Conservation (phyloP, 2,329 filamentous ascomycete species). For the Talaromyces marneffei region DNA sequence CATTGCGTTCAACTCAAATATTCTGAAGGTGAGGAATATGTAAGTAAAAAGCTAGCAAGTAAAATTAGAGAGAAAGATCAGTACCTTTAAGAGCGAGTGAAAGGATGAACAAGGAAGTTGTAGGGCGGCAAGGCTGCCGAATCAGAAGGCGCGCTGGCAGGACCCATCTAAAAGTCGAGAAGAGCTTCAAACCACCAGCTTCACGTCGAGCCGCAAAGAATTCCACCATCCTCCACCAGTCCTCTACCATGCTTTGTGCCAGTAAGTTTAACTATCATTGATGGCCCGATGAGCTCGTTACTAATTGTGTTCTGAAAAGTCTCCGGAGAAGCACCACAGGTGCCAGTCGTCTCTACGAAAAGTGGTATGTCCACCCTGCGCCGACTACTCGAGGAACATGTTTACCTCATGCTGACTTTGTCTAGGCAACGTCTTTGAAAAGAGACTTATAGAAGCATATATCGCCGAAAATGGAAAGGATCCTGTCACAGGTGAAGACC, state of each 20-base stretch:
- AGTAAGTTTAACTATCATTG: conserved; percentile 46
- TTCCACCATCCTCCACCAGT: conserved; percentile 17
- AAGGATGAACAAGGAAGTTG: not conserved
- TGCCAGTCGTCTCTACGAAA: conserved; percentile 90
- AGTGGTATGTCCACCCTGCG: conserved; percentile 58
- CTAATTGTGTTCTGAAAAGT: conserved; percentile 50
- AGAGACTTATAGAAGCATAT: conserved; percentile 89
- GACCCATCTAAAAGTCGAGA: conserved; percentile 21
- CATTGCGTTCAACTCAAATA: not conserved
- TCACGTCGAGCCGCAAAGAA: conserved; percentile 24
- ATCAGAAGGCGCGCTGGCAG: conserved; percentile 24
- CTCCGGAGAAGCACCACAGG: conserved; percentile 91
- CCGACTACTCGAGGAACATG: conserved; percentile 3
- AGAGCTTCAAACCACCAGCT: conserved; percentile 26
- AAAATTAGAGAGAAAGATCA: not conserved
- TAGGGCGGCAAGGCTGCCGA: conserved; percentile 24
- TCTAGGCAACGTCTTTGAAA: conserved; percentile 84
- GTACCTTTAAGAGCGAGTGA: not conserved
- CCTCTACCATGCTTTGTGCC: conserved; percentile 54
- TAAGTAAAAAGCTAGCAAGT: not conserved
- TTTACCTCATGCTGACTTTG: conserved; percentile 25
- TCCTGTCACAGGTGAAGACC: conserved; percentile 79
- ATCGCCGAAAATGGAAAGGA: conserved; percentile 90
- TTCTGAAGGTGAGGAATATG: not conserved
- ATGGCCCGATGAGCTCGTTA: not conserved